Base-by-base conservation (phyloP, 1,139 yeast genomes). In the Hansenula sp. region DNA sequence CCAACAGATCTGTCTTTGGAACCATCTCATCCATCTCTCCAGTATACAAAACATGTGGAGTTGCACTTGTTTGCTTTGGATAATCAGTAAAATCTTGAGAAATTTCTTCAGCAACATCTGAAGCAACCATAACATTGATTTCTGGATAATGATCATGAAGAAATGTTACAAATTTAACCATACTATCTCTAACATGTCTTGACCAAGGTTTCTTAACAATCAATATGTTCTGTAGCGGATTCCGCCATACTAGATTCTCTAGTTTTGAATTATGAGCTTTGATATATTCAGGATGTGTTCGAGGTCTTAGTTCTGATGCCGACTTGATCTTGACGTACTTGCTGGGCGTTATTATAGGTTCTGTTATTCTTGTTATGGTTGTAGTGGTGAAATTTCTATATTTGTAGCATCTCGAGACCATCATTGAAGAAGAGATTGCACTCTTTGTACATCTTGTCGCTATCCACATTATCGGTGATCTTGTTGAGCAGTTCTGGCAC, bases 201-300 rank as follows among this genome's bases (percentile, higher is more conserved):
- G 86, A 77, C 82, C 88, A 79, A 1, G 96, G 96, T 59, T 90
- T 90, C 60, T 88, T 89, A 32, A 87, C 86, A 31, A 90, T 69
- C 44, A 82, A 75, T 10, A 90, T 75, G 58, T 90, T 90, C 45
- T 77, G 74, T 13, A 87, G 75, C 1, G 79, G 79, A 10, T 57
- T 54, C 9, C 61, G 62, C 79, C 79, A 79, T 20, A 69, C 61
- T 32, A 79, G 53, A 32, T 73, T 68, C 50, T 70, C 73, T 22
- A 75, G 61, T 48, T 75, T 74, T 25, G 77, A 68, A 40, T 69
- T 70, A 3, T 75, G 67, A 12, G 71, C 61, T 8, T 65, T 57
- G 30, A 70, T 64, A 48, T 65, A 71, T 33, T 70, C 75, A 6
- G 79, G 73, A 21, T 40, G 41, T 7, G 46, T 48, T 9, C 53